phyloP scores from a whole-genome alignment of 1,284 basidiomycete species.

The Boletus mariae region DNA sequence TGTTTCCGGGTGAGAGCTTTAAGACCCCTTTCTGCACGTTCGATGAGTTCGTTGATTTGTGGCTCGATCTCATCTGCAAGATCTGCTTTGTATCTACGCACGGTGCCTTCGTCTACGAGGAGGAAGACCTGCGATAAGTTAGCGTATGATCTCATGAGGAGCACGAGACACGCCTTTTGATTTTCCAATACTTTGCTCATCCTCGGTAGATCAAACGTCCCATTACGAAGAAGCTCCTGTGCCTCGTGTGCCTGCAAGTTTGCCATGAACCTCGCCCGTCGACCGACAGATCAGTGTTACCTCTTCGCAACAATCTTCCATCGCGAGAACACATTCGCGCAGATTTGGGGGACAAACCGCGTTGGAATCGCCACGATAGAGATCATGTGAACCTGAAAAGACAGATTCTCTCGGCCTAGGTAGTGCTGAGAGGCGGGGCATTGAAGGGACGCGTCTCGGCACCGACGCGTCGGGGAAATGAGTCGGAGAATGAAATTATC shows the following conservation, averaged over 20 bases:
- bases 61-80: slow-evolving; percentile 75
- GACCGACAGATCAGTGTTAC: slow-evolving; percentile 25
- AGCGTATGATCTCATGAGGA: not conserved
- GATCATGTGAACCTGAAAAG: slow-evolving; percentile 57
- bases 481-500: slow-evolving; percentile 23
- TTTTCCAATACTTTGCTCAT: slow-evolving; percentile 63
- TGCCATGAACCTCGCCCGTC: not conserved
- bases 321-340: slow-evolving; percentile 65
- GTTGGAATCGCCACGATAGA: slow-evolving; percentile 56
- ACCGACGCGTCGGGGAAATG: slow-evolving; percentile 2
- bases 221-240: slow-evolving; percentile 63
- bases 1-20: slow-evolving; percentile 57
- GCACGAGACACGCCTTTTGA: slow-evolving; percentile 47
- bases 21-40: slow-evolving; percentile 66
- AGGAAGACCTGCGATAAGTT: slow-evolving; percentile 54
- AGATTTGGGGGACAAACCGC: slow-evolving; percentile 65
- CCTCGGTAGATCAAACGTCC: slow-evolving; percentile 64
- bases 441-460: slow-evolving; percentile 20
- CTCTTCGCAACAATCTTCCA: slow-evolving; percentile 76
- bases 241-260: slow-evolving; percentile 55
- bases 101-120: slow-evolving; percentile 64
- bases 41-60: slow-evolving; percentile 67
- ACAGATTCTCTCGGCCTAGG: slow-evolving; percentile 65
- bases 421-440: slow-evolving; percentile 58
- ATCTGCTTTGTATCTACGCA: slow-evolving; percentile 65